Percentiles rank a stretch among this genome's conserved stretches.
Conservation (phyloP, 2,329 filamentous ascomycete genomes). For the Aureobasidium sp. region DNA sequence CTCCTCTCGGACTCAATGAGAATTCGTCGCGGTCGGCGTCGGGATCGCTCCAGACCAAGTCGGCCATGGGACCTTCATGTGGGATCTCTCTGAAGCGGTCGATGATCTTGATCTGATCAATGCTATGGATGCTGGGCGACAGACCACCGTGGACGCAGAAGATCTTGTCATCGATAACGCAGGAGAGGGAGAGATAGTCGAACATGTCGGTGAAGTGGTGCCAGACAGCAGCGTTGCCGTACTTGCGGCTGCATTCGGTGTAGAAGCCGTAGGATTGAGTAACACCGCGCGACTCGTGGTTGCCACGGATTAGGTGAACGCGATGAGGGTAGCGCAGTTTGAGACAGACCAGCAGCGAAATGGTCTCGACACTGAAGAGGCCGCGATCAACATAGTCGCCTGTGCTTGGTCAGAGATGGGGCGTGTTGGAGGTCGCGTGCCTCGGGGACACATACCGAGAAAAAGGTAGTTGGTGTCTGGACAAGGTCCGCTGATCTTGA, state of each 20-base stretch:
- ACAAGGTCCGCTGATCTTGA: conserved; percentile 94
- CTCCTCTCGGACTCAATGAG: conserved; percentile 83
- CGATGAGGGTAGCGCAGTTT: conserved; percentile 95
- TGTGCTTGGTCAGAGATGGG: conserved; percentile 30
- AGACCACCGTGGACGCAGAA: conserved; percentile 93
- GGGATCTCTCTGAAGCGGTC: conserved; percentile 98
- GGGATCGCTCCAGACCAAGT: conserved; percentile 96
- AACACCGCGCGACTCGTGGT: conserved; percentile 79
- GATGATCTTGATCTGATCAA: conserved; percentile 99
- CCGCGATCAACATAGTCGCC: conserved; percentile 94
- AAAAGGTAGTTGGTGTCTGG: conserved; percentile 98
- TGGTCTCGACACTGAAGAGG: conserved; percentile 98
- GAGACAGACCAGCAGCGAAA: conserved; percentile 92
- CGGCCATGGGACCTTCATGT: conserved; percentile 98
- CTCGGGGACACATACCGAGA: conserved; percentile 55
- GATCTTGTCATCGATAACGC: conserved; percentile 97
- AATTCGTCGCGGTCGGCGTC: conserved; percentile 98
- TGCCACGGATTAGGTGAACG: conserved; percentile 86
- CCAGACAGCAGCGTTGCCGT: conserved; percentile 98
- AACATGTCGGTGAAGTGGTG: conserved; percentile 99
- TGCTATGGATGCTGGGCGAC: conserved; percentile 75
- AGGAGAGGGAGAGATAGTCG: conserved; percentile 91
- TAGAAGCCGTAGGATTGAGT: conserved; percentile 99
- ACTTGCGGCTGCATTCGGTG: conserved; percentile 95
- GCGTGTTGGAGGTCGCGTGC: neutral